These are phyloP conservation scores for Clonostachys rosea DNA, from an alignment of 2,329 filamentous ascomycete genomes.

Conservation along the genomic window DNA sequence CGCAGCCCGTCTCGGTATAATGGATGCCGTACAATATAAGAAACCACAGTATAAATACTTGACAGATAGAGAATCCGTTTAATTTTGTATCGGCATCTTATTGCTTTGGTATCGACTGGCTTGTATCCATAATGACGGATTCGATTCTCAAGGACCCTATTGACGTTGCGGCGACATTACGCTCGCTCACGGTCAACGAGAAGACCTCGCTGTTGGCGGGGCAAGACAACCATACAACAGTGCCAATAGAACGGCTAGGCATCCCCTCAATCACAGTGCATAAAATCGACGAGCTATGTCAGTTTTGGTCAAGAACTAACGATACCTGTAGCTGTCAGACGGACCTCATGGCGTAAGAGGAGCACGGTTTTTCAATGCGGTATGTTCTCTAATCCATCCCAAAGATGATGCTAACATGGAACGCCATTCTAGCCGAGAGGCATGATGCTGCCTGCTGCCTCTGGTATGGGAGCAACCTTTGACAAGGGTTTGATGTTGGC, in stretches of 20 bases:
- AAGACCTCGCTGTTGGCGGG: constrained; percentile 47
- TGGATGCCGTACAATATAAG: too few species aligned
- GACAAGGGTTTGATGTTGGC: constrained; percentile 65
- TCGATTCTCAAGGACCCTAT: background rate
- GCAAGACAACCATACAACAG: constrained; percentile 68
- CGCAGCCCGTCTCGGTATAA: too few species aligned
- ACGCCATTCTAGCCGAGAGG: constrained; percentile 44
- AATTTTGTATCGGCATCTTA: too few species aligned
- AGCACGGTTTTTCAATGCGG: constrained; percentile 53
- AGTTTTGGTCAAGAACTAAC: background rate
- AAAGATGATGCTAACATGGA: background rate
- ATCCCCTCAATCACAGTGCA: constrained; percentile 50
- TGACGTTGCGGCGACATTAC: background rate
- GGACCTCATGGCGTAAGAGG: constrained; percentile 68
- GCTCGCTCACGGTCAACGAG: constrained; percentile 1
- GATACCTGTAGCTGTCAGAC: constrained; percentile 48
- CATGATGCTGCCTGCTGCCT: constrained; percentile 74
- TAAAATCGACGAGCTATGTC: background rate
- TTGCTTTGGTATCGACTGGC: too few species aligned
- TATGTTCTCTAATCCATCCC: constrained; percentile 1
- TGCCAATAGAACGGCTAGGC: constrained; percentile 55
- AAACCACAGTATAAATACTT: too few species aligned
- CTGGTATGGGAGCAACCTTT: constrained; percentile 77
- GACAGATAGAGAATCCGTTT: too few species aligned
- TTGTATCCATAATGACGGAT: too few species aligned